A percentile compares a stretch with the other conserved stretches of the same genome.
phyloP scores from a whole-genome alignment of 441 rosid genomes.

The Daphne laureola region DNA sequence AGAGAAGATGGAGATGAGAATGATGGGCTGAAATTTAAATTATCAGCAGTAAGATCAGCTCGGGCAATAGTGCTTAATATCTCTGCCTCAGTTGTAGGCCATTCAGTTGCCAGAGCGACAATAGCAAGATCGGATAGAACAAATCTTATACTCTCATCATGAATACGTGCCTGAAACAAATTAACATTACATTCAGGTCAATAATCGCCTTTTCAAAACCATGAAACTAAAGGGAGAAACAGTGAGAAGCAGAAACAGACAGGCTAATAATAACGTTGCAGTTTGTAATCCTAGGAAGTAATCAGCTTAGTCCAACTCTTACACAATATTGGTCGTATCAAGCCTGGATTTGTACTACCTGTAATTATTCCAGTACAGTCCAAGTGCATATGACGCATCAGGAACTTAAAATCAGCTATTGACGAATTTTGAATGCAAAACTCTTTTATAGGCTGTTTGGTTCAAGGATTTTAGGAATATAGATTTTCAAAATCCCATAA shows the following conservation, averaged over 20 bases:
- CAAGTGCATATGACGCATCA: too few species aligned
- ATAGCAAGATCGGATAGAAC: constrained; percentile 80
- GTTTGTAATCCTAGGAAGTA: background rate
- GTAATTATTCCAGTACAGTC: too few species aligned
- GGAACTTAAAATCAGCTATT: too few species aligned
- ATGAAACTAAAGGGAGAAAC: too few species aligned
- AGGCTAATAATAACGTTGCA: background rate
- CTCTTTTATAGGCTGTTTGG: too few species aligned
- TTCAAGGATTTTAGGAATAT: too few species aligned
- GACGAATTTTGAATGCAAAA: too few species aligned
- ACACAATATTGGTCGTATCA: too few species aligned
- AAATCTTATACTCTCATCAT: constrained; percentile 86
- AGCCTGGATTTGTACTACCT: too few species aligned
- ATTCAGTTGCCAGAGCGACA: constrained; percentile 48
- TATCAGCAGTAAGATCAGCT: constrained; percentile 50
- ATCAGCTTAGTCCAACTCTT: background rate
- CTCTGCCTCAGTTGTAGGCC: constrained; percentile 36
- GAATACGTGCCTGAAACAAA: constrained; percentile 75
- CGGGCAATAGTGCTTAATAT: constrained; percentile 40
- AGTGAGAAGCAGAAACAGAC: too few species aligned
- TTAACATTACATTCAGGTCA: constrained; percentile 14
- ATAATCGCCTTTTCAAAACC: constrained; percentile 1
- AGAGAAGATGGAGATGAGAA: constrained; percentile 55
- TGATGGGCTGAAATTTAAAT: constrained; percentile 33
- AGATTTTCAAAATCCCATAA: too few species aligned